Base-by-base conservation (phyloP, 2,329 filamentous ascomycete genomes). In the Coleophoma cylindrospora region DNA sequence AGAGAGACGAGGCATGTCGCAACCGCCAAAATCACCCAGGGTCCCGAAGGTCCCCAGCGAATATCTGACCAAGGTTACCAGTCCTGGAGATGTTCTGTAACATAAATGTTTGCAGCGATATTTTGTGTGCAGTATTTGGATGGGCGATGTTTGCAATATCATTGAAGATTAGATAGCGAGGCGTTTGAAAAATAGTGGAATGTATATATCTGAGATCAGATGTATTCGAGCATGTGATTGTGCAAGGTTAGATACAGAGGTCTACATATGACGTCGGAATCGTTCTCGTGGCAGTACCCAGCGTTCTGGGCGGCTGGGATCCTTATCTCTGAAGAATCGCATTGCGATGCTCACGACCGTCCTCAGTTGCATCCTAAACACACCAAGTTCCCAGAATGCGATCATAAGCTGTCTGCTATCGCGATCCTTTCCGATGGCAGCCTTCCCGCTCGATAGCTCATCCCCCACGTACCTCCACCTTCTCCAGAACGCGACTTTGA, bases 401-500 rank as follows among this genome's bases (percentile, higher is more conserved):
- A 40, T 27, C 27, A 27, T 27, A 27, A 27, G 27, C 15, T 41
- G 36, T 41, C 40, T 40, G 22, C 36, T 13, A 47, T 27, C 27
- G 27, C 4, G 27, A 27, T 27, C 27, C 27, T 27, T 27, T 27
- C 27, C 27, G 45, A 47, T 17, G 17, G 45, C 43, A 33, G 32
- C 9, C 4, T 37, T 21, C 19, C 34, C 19, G 34, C 34, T 47
- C 19, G 9, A 47, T 19, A 38, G 36, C 11, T 38, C 47, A 21
- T 61, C 59, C 19, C 55, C 53, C 14, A 40, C 51, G 15, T 36
- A 53, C 21, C 38, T 56, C 47, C 76, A 80, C 59, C 55, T 68
- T 33, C 61, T 71, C 47, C 76, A 78, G 58, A 79, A 80, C 54
- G 43, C 68, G 13, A 60, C 68, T n/a, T 68, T 81, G 14, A 65